Evolutionary conservation across 2,329 filamentous ascomycete species (phyloP).

Genomic region (Pestalotiopsis sp.): DNA sequence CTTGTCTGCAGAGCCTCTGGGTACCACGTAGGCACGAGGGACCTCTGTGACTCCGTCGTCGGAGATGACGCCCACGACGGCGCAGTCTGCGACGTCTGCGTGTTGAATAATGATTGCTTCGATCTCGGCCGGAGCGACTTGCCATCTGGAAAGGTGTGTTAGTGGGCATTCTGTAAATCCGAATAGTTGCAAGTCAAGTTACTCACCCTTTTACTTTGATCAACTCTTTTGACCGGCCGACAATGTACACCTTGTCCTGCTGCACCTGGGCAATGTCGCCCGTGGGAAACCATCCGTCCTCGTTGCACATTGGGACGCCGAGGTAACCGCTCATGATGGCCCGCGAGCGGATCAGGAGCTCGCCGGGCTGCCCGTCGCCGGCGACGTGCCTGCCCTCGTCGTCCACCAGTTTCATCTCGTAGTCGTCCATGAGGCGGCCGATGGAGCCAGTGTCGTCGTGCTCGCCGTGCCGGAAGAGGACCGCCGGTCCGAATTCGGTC

Average conservation of each 20-base stretch:
- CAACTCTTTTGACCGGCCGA: constrained; percentile 7
- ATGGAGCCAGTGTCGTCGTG: constrained; percentile 1
- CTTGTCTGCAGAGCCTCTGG: not conserved
- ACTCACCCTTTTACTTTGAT: constrained; percentile 11
- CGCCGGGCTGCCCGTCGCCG: not conserved
- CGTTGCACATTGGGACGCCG: not conserved
- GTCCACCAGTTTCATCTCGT: constrained; percentile 3
- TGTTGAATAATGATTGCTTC: constrained; percentile 8
- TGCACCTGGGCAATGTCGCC: constrained; percentile 4
- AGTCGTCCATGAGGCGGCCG: not conserved
- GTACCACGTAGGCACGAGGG: constrained; percentile 6
- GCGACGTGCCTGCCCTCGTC: not conserved
- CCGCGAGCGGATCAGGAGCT: not conserved
- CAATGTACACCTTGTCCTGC: constrained; percentile 2
- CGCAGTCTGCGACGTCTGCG: constrained; percentile 2
- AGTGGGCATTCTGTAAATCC: not conserved
- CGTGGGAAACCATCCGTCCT: constrained; percentile 3
- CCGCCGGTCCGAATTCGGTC: constrained; percentile 6
- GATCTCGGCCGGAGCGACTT: constrained; percentile 6
- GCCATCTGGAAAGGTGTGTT: not conserved
- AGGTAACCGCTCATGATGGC: constrained; percentile 4
- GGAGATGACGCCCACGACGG: not conserved
- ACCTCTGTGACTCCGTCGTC: constrained; percentile 5
- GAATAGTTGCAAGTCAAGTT: not conserved
- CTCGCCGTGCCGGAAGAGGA: constrained; percentile 5